Percentiles rank a stretch among this genome's conserved stretches.
phyloP scores from a whole-genome alignment of 1,139 yeast genomes.

The Yamadazyma epiphylla region DNA sequence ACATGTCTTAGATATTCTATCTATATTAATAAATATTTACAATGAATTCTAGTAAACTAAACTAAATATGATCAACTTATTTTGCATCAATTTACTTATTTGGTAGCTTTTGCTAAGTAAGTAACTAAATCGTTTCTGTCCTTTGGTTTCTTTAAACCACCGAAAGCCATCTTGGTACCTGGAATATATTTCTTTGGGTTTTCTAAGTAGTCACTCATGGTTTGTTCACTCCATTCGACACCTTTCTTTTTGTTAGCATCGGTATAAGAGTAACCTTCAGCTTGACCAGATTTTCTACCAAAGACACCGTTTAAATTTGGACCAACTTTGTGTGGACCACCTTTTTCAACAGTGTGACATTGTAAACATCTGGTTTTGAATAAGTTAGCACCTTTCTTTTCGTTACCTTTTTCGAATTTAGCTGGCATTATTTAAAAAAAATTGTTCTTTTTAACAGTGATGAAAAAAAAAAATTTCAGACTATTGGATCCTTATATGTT shows the following conservation, averaged over 20 bases:
- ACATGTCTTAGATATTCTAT: no score
- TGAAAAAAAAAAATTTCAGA: slow-evolving; percentile 1
- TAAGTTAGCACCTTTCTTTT: slow-evolving; percentile 96
- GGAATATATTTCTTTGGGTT: slow-evolving; percentile 99
- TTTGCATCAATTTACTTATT: slow-evolving; percentile 29
- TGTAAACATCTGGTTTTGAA: slow-evolving; percentile 99
- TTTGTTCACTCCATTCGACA: slow-evolving; percentile 81
- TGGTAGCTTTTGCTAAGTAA: slow-evolving; percentile 78
- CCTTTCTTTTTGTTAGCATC: slow-evolving; percentile 98
- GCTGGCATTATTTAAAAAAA: slow-evolving; percentile 48
- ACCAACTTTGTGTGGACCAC: slow-evolving; percentile 99
- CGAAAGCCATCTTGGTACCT: slow-evolving; percentile 99
- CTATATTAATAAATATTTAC: slow-evolving; percentile 1
- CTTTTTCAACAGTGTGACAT: slow-evolving; percentile 95
- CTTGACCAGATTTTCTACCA: slow-evolving; percentile 89
- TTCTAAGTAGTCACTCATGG: slow-evolving; percentile 92
- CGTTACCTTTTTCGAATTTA: slow-evolving; percentile 70
- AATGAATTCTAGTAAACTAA: not conserved
- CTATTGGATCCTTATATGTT: slow-evolving; percentile 2
- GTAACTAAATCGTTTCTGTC: slow-evolving; percentile 97
- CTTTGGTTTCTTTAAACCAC: slow-evolving; percentile 98
- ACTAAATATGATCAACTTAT: not conserved
- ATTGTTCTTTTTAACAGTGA: slow-evolving; percentile 1
- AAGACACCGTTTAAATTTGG: slow-evolving; percentile 96
- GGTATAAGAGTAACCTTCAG: slow-evolving; percentile 91